Percentiles rank a stretch among this genome's conserved stretches.
Conservation (phyloP, 192 early-diverging fungal genomes). For the Gryganskiella cystojenkinii region DNA sequence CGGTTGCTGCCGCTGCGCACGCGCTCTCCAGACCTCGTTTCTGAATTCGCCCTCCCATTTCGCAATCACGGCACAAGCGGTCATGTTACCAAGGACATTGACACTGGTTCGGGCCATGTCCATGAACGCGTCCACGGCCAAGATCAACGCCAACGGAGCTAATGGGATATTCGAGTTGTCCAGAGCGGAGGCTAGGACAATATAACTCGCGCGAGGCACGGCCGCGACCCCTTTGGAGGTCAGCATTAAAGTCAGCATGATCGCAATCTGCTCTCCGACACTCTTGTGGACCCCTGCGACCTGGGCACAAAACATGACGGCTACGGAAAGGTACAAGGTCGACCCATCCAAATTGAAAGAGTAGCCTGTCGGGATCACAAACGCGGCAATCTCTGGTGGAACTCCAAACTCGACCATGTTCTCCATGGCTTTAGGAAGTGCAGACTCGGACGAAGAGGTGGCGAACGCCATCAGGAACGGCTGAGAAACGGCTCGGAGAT, state of each 20-base stretch:
- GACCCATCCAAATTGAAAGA: conserved; percentile 85
- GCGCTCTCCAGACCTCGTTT: conserved; percentile 50
- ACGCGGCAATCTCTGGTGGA: conserved; percentile 70
- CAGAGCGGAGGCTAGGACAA: conserved; percentile 68
- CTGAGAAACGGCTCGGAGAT: conserved; percentile 59
- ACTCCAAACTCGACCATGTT: conserved; percentile 75
- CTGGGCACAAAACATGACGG: conserved; percentile 77
- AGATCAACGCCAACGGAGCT: conserved; percentile 68
- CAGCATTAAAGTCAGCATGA: conserved; percentile 75
- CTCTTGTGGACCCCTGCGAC: conserved; percentile 60
- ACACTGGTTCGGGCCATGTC: conserved; percentile 79
- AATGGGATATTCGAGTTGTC: conserved; percentile 64
- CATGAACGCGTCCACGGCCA: conserved; percentile 82
- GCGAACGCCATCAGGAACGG: conserved; percentile 81
- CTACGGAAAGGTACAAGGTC: conserved; percentile 76
- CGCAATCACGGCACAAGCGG: conserved; percentile 72
- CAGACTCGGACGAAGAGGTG: conserved; percentile 79
- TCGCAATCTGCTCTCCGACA: conserved; percentile 68
- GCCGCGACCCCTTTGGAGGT: conserved; percentile 76
- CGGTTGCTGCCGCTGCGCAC: neutral
- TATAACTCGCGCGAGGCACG: conserved; percentile 68
- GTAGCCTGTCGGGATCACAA: conserved; percentile 79
- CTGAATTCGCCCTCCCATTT: conserved; percentile 77
- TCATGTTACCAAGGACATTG: conserved; percentile 79
- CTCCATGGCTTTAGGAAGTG: conserved; percentile 76